A percentile compares a stretch with the other conserved stretches of the same genome.
Conservation (phyloP, 768 basidiomycete genomes). For the Agaricus subrufescens region DNA sequence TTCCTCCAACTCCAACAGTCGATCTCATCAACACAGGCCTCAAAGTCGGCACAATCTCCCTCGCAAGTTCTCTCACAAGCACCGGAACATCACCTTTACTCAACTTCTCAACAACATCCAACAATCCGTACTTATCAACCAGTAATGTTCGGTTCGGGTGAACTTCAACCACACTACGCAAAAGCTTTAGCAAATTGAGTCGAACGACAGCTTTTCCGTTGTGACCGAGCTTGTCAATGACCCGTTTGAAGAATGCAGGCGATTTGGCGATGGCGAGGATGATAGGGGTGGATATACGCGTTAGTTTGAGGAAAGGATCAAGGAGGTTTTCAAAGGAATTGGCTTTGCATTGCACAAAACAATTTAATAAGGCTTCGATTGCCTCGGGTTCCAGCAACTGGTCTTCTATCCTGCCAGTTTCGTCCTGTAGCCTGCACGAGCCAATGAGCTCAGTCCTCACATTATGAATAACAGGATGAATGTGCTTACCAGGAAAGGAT, state of each 20-base stretch:
- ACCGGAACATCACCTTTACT: constrained; percentile 80
- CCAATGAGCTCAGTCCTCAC: background rate
- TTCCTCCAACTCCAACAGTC: background rate
- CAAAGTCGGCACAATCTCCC: constrained; percentile 78
- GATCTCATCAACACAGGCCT: constrained; percentile 54
- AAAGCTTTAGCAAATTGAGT: constrained; percentile 82
- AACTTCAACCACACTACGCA: constrained; percentile 82
- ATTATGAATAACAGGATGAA: background rate
- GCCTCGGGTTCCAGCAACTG: constrained; percentile 65
- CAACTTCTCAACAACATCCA: constrained; percentile 75
- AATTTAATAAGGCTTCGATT: constrained; percentile 64
- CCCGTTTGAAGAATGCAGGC: constrained; percentile 79
- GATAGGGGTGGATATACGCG: constrained; percentile 69
- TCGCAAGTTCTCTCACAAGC: constrained; percentile 83
- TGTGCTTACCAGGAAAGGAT: constrained; percentile 76
- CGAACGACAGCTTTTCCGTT: constrained; percentile 84
- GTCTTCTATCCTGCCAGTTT: constrained; percentile 91
- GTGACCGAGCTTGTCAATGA: constrained; percentile 71
- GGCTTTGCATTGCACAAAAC: constrained; percentile 82
- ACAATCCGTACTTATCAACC: constrained; percentile 77
- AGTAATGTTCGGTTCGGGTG: constrained; percentile 82
- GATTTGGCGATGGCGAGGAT: constrained; percentile 75
- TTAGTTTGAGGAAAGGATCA: constrained; percentile 89
- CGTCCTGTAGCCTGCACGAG: constrained; percentile 79
- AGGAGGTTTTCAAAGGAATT: constrained; percentile 90